Evolutionary conservation across 1,284 basidiomycete genomes (phyloP).

Genomic region (Singerocomus inundabilis): DNA sequence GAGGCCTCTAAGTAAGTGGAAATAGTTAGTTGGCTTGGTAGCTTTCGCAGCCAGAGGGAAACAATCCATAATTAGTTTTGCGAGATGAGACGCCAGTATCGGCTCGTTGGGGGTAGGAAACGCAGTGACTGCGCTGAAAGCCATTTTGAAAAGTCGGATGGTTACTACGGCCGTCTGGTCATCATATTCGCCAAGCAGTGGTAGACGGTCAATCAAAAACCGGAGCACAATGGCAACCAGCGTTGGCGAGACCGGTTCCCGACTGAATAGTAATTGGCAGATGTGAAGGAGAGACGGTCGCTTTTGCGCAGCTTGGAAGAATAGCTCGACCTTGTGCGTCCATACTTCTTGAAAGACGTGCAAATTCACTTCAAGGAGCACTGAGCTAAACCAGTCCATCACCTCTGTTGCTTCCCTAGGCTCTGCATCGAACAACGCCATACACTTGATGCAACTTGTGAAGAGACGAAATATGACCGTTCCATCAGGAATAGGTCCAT

Average conservation of each 20-base stretch:
- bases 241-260: constrained; percentile 84
- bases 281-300: constrained; percentile 84
- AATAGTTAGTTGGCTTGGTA: constrained; percentile 90
- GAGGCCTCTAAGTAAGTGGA: constrained; percentile 89
- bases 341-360: constrained; percentile 95
- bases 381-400: constrained; percentile 82
- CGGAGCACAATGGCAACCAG: constrained; percentile 91
- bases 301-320: constrained; percentile 77
- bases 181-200: constrained; percentile 83
- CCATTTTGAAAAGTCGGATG: constrained; percentile 94
- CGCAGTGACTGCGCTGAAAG: constrained; percentile 86
- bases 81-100: constrained; percentile 89
- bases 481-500: constrained; percentile 82
- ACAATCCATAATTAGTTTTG: constrained; percentile 95
- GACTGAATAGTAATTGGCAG: constrained; percentile 83
- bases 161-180: constrained; percentile 79
- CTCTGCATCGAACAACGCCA: constrained; percentile 85
- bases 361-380: constrained; percentile 80
- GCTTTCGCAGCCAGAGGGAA: constrained; percentile 94
- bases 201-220: constrained; percentile 83
- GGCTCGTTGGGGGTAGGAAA: constrained; percentile 85
- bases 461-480: constrained; percentile 86
- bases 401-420: constrained; percentile 84
- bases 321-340: constrained; percentile 88
- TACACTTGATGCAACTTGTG: constrained; percentile 80